Base-by-base conservation (phyloP, 2,329 filamentous ascomycete genomes). In the Cryoendolithus antarcticus region DNA sequence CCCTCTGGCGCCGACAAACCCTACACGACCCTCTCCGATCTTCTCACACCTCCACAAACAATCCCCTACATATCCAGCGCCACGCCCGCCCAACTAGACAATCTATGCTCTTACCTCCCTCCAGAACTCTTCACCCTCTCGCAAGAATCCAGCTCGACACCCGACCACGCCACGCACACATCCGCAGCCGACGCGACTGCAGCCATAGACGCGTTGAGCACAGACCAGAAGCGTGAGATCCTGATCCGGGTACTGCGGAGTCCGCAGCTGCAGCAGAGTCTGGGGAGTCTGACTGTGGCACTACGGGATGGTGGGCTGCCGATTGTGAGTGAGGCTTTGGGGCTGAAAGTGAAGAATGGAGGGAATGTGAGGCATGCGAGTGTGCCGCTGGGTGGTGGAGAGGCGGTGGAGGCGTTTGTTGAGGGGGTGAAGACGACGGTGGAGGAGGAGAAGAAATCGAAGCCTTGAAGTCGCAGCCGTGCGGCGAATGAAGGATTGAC, bases 371-470 rank as follows among this genome's bases (percentile, higher is more conserved):
- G 72, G 45, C 78, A 82, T 40, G 80, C 84, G 4, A 81, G 75
- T 37, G 79, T 95, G 66, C 88, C 89, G 2, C 62, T 95, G 34
- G 89, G 88, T 32, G 88, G 88, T 38, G 84, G 82, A 4, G 81
- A 91, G 51, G 89, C 89, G 9, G 79, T 98, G 2, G 81, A 93
- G 64, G 84, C 83, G 3, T 98, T 98, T 62, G 72, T 98, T 13
- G 76, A 93, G 40, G 91, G 89, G 3, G 79, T 95, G 35, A 91
- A 82, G 70, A 80, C 75, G 64, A 79, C 76, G 4, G 81, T 86
- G 1, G 72, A 83, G 62, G 73, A 81, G 49, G 69, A 65, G 6
- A 30, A 40, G 21, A 31, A 35, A 24, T 31, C 35, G 30, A 36
- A 40, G 9, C 19, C 9, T 3, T 40, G 32, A 31, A 15, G 9